Base-by-base conservation (phyloP, 1,284 basidiomycete species). In the Somion occarium region DNA sequence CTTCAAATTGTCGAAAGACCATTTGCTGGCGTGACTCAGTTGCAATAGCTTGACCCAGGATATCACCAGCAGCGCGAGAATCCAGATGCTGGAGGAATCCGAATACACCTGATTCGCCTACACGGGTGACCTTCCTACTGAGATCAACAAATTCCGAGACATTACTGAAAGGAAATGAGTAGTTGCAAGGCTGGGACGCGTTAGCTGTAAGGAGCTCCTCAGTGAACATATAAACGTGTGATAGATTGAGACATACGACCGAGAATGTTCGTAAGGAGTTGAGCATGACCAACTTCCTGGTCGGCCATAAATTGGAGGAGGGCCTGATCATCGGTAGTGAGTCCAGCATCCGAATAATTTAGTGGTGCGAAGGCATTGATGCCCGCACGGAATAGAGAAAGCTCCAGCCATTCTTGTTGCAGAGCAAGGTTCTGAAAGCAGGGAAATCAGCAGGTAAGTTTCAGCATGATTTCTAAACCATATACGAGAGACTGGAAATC, bases 21-120 rank as follows among this genome's bases (percentile, higher is more conserved):
- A 84, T 79, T 67, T 88, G 80, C 65, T 88, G 83, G 11, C 84
- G 70, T 4, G 72, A 78, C 65, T 87, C 83, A n/a, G 78, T 82
- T 0, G 81, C 74, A 57, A 88, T 81, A 3, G 76, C 73, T 61
- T 86, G 78, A 2, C 80, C 63, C 11, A 87, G 66, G 9, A 87
- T 65, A 46, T 76, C 69, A 1, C 83, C 83, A 2, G 76, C 64
- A 2, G 77, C 71, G 19, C 82, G 72, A 20, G 80, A 81, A 64
- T 87, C 70, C 38, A 89, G 71, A 58, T 85, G 81, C 39, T 78
- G 71, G 19, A 84, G 63, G 67, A 85, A 85, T 3, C 81, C 80
- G 56, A 78, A 78, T 2, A 78, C 74, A 19, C 83, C 83, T 1
- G 78, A 77, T 61, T 89, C 85, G 38, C 85, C 85, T 56, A 69